Base-by-base conservation (phyloP, 805 yeast species). In the Ogataea saltuana region DNA sequence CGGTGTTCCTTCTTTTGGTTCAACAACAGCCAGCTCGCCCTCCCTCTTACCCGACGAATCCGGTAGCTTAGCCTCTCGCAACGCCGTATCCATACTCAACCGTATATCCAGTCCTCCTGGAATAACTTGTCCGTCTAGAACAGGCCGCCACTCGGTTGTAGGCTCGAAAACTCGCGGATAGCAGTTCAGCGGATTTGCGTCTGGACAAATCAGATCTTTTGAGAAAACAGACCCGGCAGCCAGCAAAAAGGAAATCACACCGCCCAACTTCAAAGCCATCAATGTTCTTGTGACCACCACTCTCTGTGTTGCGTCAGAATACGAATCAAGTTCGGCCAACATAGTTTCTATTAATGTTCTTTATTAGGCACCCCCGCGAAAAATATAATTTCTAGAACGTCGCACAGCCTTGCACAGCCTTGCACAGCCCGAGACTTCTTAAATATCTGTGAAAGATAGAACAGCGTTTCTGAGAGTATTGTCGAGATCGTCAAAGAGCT, bases 61-160 rank as follows among this genome's bases (percentile, higher is more conserved):
- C 47, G 79, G 53, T 4, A 83, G 47, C 51, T 80, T 85, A 1
- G 96, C 97, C 61, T 83, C 85, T 54, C 75, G 78, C 20, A 66
- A 62, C 15, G 84, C 82, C 0, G 89, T 81, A n/a, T 83, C 87
- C 44, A 89, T 64, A 59, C 88, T 83, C 52, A 90, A 55, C 50
- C 87, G 71, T 10, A 89, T 78, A 61, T 86, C 90, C 25, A 86
- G 64, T 0, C 97, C 98, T 6, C 76, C 77, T 0, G 97, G 96
- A 3, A 90, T 72, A 6, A 75, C 72, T 56, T 88, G 96, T n/a
- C 82, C 88, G 36, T 76, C 82, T 51, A 66, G 71, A 4, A 90
- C 76, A 2, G 58, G 58, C 65, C 81, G 80, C 95, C 96, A 90
- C 50, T 84, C 78, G 1, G 58, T 48, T 0, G 81, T 64, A 1